Conservation (phyloP, 352 stramenopile genomes). For the Pythium utonaiense region DNA sequence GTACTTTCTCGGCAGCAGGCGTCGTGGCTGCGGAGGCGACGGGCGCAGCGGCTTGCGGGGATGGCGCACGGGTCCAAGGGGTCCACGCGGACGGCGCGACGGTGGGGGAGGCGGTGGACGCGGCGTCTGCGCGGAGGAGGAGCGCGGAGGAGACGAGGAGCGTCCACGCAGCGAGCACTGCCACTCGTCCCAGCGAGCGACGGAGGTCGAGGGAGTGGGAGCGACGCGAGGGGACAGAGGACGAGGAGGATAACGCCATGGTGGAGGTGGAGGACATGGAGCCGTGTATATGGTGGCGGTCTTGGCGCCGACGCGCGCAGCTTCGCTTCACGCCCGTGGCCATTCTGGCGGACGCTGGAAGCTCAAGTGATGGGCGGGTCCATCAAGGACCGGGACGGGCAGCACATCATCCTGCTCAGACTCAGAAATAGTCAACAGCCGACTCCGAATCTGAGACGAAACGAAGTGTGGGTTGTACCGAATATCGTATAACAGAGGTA, state of each 20-base stretch:
- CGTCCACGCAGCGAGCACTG: background rate
- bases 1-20: background rate
- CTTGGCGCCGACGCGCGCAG: background rate
- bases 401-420: slow-evolving; percentile 5
- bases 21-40: background rate
- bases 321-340: background rate
- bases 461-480: background rate
- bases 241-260: too few relatives aligned
- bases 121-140: slow-evolving; percentile 1
- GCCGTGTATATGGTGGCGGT: background rate
- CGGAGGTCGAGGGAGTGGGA: background rate
- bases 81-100: slow-evolving; percentile 8
- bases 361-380: slow-evolving; percentile 5
- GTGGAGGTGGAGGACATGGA: background rate
- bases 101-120: background rate
- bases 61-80: slow-evolving; percentile 4
- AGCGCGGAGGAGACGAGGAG: background rate
- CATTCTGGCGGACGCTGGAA: slow-evolving; percentile 1
- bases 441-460: background rate
- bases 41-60: background rate
- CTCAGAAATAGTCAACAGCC: background rate
- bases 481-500: background rate
- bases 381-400: background rate
- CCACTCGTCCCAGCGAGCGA: background rate
- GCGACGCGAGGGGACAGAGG: too few relatives aligned